These are phyloP conservation scores for Trypanosoma melophagium DNA, from an alignment of 208 protist genomes.

Conservation along the genomic window DNA sequence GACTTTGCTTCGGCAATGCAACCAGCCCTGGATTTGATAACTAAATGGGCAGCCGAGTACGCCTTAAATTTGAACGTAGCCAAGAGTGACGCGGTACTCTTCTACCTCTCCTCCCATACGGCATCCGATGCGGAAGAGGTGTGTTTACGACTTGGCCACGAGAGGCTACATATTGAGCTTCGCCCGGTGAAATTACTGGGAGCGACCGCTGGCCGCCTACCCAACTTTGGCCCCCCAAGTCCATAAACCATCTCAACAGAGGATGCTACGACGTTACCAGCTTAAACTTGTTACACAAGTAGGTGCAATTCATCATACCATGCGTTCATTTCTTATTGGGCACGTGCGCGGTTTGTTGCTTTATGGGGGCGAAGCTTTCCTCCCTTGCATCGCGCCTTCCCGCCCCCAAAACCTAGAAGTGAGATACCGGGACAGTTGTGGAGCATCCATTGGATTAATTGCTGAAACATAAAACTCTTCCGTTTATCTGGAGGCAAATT, in stretches of 20 bases:
- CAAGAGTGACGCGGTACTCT: not conserved
- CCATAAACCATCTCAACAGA: not conserved
- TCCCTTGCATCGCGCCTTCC: not conserved
- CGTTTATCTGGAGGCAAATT: not conserved
- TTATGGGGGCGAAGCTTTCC: not conserved
- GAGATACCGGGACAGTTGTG: not conserved
- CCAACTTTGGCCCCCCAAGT: not conserved
- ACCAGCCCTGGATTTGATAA: not conserved
- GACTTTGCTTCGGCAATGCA: not conserved
- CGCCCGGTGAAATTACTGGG: not conserved
- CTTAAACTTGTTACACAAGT: not conserved
- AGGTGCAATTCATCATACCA: not conserved
- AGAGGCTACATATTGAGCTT: not conserved
- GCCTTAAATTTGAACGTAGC: not conserved
- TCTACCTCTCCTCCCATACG: conserved; percentile 3
- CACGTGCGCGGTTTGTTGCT: not conserved
- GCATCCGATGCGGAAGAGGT: not conserved
- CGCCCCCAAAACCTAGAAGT: not conserved
- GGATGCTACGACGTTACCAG: not conserved
- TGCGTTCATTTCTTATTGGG: not conserved
- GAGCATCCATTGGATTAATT: not conserved
- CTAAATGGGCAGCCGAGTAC: not conserved
- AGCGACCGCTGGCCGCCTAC: not conserved
- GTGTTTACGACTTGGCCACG: not conserved
- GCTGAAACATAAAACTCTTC: not conserved